Evolutionary conservation across 2,329 filamentous ascomycete species (phyloP), one percentile per base, ranked within the genome.

Genomic region (Fusarium succisae): DNA sequence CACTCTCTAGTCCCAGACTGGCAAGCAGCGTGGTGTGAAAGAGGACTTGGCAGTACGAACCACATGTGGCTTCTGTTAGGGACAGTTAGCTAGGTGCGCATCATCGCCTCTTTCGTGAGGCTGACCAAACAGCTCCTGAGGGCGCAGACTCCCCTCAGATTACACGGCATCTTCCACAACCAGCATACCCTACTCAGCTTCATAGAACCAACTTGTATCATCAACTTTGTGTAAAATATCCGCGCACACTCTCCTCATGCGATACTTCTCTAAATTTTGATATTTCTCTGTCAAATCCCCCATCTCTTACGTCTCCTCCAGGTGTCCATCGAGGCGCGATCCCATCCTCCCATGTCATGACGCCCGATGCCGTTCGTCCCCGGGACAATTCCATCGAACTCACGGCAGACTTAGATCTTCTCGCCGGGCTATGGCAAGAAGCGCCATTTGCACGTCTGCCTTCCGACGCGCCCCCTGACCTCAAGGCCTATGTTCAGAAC

Each of bases 351-450:
- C 72, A 78, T 79, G 74, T 69, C 71, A 79, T 78, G 76, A 77
- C 74, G 69, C 69, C 77, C 66, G 70, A 78, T 63, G 56, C 61
- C 54, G 44, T 50, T 62, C 76, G 67, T 64, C 66, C 63, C 45
- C 63, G 68, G 62, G 68, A 63, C 58, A 48, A 65, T 58, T 64
- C 69, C 43, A 65, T 66, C 22, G 76, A 77, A 71, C 77, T 75
- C 69, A 74, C 64, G 76, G 53, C 79, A 58, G 87, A 88, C 35
- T 76, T 82, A 37, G 87, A 89, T 64, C 78, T 91, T 56, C 80
- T 91, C 26, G 86, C 86, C 56, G 88, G 87, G 17, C 85, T 92
- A 38, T 92, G 90, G 90, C 87, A 90, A 72, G 86, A 89, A 62
- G 88, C 88, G 8, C 86, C 87, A 5, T 91, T 92, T 75, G 85